phyloP scores from a whole-genome alignment of 192 early-diverging fungal genomes.

The Chytriomyces sp. region DNA sequence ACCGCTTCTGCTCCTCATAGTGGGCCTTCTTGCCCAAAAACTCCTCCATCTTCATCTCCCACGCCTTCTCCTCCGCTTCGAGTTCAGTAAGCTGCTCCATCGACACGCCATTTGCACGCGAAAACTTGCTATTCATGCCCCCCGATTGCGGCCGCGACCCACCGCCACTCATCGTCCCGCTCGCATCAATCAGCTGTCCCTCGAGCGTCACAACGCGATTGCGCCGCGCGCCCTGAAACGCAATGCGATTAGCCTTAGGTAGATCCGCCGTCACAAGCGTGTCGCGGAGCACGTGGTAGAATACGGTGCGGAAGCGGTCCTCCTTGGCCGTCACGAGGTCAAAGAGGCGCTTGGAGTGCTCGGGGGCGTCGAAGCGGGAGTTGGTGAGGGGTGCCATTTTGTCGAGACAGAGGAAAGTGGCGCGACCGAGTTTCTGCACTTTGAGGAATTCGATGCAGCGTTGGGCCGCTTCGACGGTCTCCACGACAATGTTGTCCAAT shows the following conservation, averaged over 20 bases:
- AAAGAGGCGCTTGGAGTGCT: slow-evolving; percentile 65
- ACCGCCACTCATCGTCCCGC: slow-evolving; percentile 93
- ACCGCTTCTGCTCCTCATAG: slow-evolving; percentile 27
- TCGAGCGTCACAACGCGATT: slow-evolving; percentile 93
- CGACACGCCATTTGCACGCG: slow-evolving; percentile 8
- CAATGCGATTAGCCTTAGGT: slow-evolving; percentile 83
- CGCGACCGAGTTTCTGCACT: slow-evolving; percentile 82
- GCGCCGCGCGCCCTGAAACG: slow-evolving; percentile 75
- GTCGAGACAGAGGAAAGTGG: slow-evolving; percentile 79
- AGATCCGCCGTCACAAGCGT: slow-evolving; percentile 86
- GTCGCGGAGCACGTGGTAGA: slow-evolving; percentile 83
- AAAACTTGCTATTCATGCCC: slow-evolving; percentile 83
- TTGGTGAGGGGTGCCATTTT: slow-evolving; percentile 55
- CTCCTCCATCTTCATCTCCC: slow-evolving; percentile 23
- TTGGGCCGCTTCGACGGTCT: slow-evolving; percentile 82
- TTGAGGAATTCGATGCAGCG: slow-evolving; percentile 88
- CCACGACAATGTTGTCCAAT: slow-evolving; percentile 90
- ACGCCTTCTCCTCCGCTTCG: slow-evolving; percentile 14
- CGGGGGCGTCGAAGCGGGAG: slow-evolving; percentile 69
- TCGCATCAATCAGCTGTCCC: slow-evolving; percentile 87
- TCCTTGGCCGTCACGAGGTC: slow-evolving; percentile 84
- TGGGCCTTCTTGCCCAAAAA: slow-evolving; percentile 8
- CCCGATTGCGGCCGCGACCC: slow-evolving; percentile 75
- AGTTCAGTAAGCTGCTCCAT: slow-evolving; percentile 2
- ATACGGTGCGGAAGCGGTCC: slow-evolving; percentile 72